Evolutionary conservation across 2,329 filamentous ascomycete species (phyloP), one percentile per base, ranked within the genome.

Genomic region (Talaromyces pinophilus): DNA sequence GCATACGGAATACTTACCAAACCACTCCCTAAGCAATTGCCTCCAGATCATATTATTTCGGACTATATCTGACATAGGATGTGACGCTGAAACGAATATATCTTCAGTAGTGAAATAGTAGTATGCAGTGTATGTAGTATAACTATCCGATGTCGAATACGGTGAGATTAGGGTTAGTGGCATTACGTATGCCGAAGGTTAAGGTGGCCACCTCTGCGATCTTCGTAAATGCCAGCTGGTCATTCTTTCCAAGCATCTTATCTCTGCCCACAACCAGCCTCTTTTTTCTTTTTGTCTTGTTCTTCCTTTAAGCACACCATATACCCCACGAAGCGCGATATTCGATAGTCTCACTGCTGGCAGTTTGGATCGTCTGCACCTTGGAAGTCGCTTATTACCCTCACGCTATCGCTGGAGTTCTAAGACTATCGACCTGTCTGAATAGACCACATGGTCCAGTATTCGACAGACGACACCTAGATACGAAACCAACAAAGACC

Each of bases 211-310:
- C 54, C 25, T 44, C 42, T 19, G 33, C 40, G 17, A 46, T n/a
- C 8, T 17, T 22, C 25, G 60, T 13, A 62, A 62, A 25, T 46
- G 50, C 65, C 42, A 57, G 59, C 38, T 38, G 62, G 63, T 65
- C 63, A 66, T 61, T 64, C 59, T 59, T 54, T 38, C 52, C 25
- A 50, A 64, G 35, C 66, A 35, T 4, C 48, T 30, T 40, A 8
- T 57, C 33, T 10, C 10, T 40, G 10, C 33, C 30, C 13, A 35
- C 30, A 38, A 22, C 52, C 52, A 57, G n/a, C 30, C 33, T 22
- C 30, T 40, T 15, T 57, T 57, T 25, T 22, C 17, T 35, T 19
- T 5, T 38, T 38, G 13, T 38, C 33, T 57, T 40, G 5, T 55
- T 22, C 33, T 38, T 33, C 5, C 22, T 40, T 22, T 8, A 15